Evolutionary conservation across 441 rosid species (phyloP).

Genomic region (Pelargonium myrrhifolium): DNA sequence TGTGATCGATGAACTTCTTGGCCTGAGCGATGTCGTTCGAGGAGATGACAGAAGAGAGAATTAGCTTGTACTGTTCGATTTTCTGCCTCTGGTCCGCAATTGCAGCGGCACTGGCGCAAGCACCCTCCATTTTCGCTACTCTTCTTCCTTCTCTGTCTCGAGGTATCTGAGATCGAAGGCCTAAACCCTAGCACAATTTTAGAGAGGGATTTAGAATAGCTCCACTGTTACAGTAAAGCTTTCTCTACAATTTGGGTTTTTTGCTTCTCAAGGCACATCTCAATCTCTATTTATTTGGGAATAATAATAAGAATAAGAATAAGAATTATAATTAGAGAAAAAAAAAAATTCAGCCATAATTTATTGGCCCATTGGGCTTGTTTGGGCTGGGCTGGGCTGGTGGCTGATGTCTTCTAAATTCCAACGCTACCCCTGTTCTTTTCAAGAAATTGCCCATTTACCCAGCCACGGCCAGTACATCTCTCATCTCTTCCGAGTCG

Average conservation of each 20-base stretch:
- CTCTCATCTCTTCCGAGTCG: too few relatives aligned
- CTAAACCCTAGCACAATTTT: constrained; percentile 11
- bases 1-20: constrained; percentile 81
- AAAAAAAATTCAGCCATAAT: too few relatives aligned
- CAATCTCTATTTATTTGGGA: too few relatives aligned
- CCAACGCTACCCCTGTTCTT: too few relatives aligned
- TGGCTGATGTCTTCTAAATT: too few relatives aligned
- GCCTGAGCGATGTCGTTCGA: constrained; percentile 72
- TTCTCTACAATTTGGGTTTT: neutral
- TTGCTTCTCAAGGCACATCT: neutral
- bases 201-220: neutral
- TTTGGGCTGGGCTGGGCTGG: neutral
- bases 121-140: constrained; percentile 51
- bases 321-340: too few relatives aligned
- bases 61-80: constrained; percentile 93
- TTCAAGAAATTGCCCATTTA: too few relatives aligned
- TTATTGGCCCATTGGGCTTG: neutral
- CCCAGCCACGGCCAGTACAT: too few relatives aligned
- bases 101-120: constrained; percentile 65
- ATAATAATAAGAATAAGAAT: too few relatives aligned
- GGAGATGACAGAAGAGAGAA: constrained; percentile 70
- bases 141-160: neutral
- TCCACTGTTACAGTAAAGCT: neutral
- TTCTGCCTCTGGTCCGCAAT: constrained; percentile 93
- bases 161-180: neutral